These are phyloP conservation scores for Puccinia polysora DNA, from an alignment of 1,284 basidiomycete species.

Conservation along the genomic window DNA sequence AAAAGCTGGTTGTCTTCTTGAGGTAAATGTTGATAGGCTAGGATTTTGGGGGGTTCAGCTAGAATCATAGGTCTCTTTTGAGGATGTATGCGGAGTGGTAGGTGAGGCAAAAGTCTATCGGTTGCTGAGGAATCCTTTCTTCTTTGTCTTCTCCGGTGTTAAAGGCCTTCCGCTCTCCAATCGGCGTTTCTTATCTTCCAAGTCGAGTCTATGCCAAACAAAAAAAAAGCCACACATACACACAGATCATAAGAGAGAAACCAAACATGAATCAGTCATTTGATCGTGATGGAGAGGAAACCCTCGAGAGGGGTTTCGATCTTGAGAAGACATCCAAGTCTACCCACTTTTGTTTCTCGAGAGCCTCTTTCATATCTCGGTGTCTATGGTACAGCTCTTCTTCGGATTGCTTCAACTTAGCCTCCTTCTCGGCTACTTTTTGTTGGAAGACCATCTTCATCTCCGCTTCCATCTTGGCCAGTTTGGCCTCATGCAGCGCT, in stretches of 20 bases:
- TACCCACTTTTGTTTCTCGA: constrained; percentile 44
- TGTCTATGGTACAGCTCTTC: constrained; percentile 95
- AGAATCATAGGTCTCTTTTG: too few species aligned
- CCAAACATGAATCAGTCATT: neutral
- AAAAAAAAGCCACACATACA: neutral
- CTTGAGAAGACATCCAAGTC: neutral
- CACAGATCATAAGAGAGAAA: neutral
- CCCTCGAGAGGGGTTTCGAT: neutral
- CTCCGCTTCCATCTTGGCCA: constrained; percentile 97
- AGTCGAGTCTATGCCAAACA: constrained; percentile 25
- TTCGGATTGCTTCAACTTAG: constrained; percentile 94
- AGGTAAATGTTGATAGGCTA: too few species aligned
- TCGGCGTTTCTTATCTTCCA: constrained; percentile 43
- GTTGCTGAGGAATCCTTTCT: constrained; percentile 43
- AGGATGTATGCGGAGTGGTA: too few species aligned
- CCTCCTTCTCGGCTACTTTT: constrained; percentile 96
- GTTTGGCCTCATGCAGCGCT: constrained; percentile 65
- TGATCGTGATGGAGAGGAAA: neutral
- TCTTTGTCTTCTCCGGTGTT: constrained; percentile 44
- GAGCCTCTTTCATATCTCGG: constrained; percentile 95
- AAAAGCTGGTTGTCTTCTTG: too few species aligned
- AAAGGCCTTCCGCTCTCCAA: constrained; percentile 43
- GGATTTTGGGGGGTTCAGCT: too few species aligned
- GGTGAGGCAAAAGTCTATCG: constrained; percentile 29
- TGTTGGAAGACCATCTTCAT: constrained; percentile 79